These are phyloP conservation scores for Phytophthora fragariaefolia DNA, from an alignment of 352 stramenopile genomes.

Conservation along the genomic window DNA sequence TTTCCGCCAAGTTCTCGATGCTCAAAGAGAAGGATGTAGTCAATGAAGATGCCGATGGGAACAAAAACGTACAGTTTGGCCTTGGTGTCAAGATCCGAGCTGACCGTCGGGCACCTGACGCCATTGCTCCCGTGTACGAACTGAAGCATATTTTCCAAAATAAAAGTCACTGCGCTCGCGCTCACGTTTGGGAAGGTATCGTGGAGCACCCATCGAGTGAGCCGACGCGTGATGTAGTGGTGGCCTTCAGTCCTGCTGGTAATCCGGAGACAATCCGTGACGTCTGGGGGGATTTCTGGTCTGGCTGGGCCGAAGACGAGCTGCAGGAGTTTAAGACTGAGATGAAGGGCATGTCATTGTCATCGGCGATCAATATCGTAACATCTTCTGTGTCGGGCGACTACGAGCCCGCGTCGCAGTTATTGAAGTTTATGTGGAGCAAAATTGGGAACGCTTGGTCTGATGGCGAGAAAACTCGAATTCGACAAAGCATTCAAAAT, in stretches of 20 bases:
- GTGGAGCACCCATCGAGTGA: constrained; percentile 43
- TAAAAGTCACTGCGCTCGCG: constrained; percentile 78
- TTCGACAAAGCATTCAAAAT: constrained; percentile 88
- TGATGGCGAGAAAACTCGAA: constrained; percentile 83
- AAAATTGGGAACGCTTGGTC: constrained; percentile 86
- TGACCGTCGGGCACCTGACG: constrained; percentile 53
- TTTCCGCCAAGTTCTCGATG: constrained; percentile 90
- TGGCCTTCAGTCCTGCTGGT: constrained; percentile 82
- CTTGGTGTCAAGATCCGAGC: constrained; percentile 78
- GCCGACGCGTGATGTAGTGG: constrained; percentile 66
- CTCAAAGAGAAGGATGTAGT: constrained; percentile 87
- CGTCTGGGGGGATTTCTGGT: constrained; percentile 89
- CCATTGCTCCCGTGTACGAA: constrained; percentile 73
- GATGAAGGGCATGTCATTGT: constrained; percentile 78
- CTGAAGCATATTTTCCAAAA: constrained; percentile 90
- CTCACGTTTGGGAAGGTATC: constrained; percentile 82
- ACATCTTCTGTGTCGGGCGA: constrained; percentile 82
- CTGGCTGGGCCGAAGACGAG: constrained; percentile 85
- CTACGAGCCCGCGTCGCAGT: constrained; percentile 74
- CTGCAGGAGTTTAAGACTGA: constrained; percentile 82
- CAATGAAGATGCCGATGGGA: constrained; percentile 84
- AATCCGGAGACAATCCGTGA: constrained; percentile 84
- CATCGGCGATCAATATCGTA: constrained; percentile 77
- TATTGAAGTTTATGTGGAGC: constrained; percentile 85
- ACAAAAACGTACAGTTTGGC: constrained; percentile 89